phyloP scores from a whole-genome alignment of 306 rosid species.

The Biancaea sappan region DNA sequence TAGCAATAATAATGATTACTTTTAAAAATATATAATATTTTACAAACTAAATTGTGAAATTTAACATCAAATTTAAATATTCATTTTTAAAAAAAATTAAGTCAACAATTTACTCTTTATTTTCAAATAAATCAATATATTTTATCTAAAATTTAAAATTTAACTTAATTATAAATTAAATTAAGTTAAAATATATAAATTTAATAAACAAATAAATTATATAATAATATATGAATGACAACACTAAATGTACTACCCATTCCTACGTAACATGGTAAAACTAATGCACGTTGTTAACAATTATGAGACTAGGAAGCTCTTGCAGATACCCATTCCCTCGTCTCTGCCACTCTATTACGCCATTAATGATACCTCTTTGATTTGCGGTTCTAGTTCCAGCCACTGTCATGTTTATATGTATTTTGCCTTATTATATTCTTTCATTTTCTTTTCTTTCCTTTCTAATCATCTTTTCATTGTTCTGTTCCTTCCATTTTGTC shows the following conservation, averaged over 20 bases:
- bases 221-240: no score
- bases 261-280: neutral
- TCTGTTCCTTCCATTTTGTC: conserved; percentile 49
- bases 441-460: conserved; percentile 10
- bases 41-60: no score
- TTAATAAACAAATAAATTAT: no score
- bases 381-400: conserved; percentile 14
- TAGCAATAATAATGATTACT: no score
- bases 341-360: neutral
- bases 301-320: neutral
- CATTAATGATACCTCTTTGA: conserved; percentile 26
- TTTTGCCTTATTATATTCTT: neutral
- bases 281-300: neutral
- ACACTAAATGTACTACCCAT: no score
- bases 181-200: no score
- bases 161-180: no score
- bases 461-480: conserved; percentile 26
- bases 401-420: neutral
- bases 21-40: no score
- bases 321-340: conserved; percentile 29
- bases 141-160: neutral
- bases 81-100: no score
- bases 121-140: neutral
- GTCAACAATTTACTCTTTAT: no score
- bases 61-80: no score